Evolutionary conservation across 257 asterid species (phyloP).

Genomic region (Paulownia fortunei): DNA sequence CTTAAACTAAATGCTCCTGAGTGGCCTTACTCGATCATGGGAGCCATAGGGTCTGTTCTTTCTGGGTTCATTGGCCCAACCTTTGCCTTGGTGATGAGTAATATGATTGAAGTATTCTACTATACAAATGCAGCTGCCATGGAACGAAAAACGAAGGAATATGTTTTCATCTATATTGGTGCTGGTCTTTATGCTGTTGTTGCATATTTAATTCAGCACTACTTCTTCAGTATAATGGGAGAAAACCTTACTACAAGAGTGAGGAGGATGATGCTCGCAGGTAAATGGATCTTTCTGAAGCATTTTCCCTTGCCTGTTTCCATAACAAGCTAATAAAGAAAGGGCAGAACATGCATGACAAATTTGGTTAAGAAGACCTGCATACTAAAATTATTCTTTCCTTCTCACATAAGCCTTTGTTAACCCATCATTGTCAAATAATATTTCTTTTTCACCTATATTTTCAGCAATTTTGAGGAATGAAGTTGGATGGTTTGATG

Average conservation of each 20-base stretch:
- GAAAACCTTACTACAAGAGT: constrained; percentile 97
- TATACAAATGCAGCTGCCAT: constrained; percentile 69
- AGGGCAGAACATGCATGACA: too few species aligned
- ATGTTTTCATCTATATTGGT: constrained; percentile 85
- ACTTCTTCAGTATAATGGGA: constrained; percentile 97
- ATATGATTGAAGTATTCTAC: constrained; percentile 96
- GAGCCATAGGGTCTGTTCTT: constrained; percentile 88
- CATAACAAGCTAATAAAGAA: too few species aligned
- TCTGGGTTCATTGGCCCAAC: constrained; percentile 96
- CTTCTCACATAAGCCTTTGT: neutral
- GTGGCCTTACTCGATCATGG: constrained; percentile 97
- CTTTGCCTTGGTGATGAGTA: constrained; percentile 93
- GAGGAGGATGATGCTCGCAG: constrained; percentile 98
- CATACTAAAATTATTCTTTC: too few species aligned
- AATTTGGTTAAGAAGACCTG: too few species aligned
- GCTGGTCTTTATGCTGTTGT: constrained; percentile 92
- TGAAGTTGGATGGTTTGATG: constrained; percentile 99
- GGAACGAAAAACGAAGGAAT: constrained; percentile 91
- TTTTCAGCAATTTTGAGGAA: constrained; percentile 89
- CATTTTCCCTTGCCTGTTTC: too few species aligned
- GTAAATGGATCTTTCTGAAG: constrained; percentile 33
- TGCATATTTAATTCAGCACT: constrained; percentile 91
- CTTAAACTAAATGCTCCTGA: constrained; percentile 92
- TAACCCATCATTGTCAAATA: neutral
- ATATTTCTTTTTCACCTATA: neutral